These are phyloP conservation scores for Daphne laureola DNA, from an alignment of 441 rosid genomes.

Conservation along the genomic window DNA sequence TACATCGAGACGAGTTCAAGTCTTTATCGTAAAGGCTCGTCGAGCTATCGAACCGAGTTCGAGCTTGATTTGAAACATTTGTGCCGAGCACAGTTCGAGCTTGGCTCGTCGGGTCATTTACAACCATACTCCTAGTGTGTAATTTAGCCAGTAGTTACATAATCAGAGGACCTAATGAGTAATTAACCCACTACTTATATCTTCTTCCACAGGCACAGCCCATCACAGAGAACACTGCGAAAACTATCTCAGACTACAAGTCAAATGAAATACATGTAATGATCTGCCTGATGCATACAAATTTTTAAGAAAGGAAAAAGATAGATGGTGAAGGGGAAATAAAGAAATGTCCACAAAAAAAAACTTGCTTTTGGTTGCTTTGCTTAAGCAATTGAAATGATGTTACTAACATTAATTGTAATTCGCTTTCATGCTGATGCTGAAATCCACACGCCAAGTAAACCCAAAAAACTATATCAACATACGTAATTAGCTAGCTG, in stretches of 20 bases:
- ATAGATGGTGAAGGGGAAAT: conserved; percentile 2
- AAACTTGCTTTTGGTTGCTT: conserved; percentile 10
- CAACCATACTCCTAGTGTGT: too few species aligned
- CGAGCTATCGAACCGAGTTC: too few species aligned
- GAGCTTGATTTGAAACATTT: too few species aligned
- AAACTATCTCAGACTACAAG: too few species aligned
- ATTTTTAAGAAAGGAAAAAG: not conserved
- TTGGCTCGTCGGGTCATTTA: too few species aligned
- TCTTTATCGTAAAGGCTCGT: too few species aligned
- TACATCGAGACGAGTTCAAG: too few species aligned
- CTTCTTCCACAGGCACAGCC: too few species aligned
- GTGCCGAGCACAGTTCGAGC: too few species aligned
- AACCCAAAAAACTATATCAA: conserved; percentile 19
- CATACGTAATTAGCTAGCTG: conserved; percentile 20
- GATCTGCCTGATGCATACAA: too few species aligned
- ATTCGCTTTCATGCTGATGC: conserved; percentile 15
- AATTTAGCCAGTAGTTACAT: conserved; percentile 8
- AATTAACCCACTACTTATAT: too few species aligned
- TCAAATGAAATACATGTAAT: not conserved
- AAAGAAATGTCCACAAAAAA: conserved; percentile 1
- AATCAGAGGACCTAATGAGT: conserved; percentile 14
- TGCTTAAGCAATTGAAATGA: conserved; percentile 16
- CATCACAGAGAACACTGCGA: too few species aligned
- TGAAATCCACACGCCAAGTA: conserved; percentile 57
- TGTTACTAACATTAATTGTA: not conserved